Evolutionary conservation across 2,329 filamentous ascomycete genomes (phyloP), one percentile per base, ranked within the genome.

Genomic region (Sporothrix inflata): DNA sequence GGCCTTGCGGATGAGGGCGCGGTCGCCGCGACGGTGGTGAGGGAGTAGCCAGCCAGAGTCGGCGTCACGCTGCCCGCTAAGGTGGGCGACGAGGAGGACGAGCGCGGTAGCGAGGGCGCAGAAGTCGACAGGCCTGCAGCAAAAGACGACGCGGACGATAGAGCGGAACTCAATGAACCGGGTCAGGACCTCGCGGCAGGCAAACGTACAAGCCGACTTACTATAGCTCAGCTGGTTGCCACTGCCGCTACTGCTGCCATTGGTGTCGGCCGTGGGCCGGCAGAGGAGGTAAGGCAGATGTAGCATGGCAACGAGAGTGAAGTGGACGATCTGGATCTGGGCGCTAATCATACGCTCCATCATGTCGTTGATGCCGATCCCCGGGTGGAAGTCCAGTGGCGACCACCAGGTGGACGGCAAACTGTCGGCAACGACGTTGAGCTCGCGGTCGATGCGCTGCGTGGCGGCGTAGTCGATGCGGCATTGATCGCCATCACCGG

Each of bases 331-430:
- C 27, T 85, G 84, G 61, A 72, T 70, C 67, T 72, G 71, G 3
- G 71, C 71, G 38, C 34, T 70, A 49, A 72, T 72, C 16, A 71
- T 68, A 24, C 69, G 69, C 65, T 71, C 63, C 72, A 73, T 71
- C 27, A 66, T 3, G n/a, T 53, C 63, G 21, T 53, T 34, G 14
- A 38, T 45, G 16, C 7, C 16, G 5, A 42, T 21, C 24, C 57
- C 49, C 12, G 14, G 38, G 14, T 3, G 16, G 40, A 24, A 38
- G 34, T 72, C 68, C 1, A 71, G 53, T 30, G 72, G 72, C 21
- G 45, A 8, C 84, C 83, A 85, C 82, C 83, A 85, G 38, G 79
- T 76, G 2, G 81, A 73, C 9, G 83, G 80, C 82, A 85, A 79
- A 5, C 76, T 76, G 1, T 75, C 75, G 0, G 80, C 79, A 5